phyloP scores from a whole-genome alignment of 169 alveolate genomes.

The Perkinsus chesapeaki region DNA sequence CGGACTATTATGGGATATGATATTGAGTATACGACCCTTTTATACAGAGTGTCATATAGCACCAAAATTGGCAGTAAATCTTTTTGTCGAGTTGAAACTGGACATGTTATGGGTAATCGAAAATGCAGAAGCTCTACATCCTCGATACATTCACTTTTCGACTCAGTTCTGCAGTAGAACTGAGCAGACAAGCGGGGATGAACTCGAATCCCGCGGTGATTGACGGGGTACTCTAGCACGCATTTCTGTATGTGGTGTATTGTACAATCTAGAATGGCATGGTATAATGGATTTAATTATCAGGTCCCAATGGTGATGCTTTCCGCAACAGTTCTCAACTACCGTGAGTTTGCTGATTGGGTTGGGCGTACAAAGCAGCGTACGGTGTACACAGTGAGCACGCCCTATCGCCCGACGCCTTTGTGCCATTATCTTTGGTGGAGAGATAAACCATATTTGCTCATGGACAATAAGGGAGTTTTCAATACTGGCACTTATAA shows the following conservation, averaged over 20 bases:
- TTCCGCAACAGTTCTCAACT: conserved; percentile 97
- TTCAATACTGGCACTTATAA: not conserved
- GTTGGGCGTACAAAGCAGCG: conserved; percentile 71
- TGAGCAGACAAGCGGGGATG: too few relatives aligned
- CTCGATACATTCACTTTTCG: not conserved
- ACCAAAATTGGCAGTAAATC: too few relatives aligned
- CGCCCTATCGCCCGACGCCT: conserved; percentile 92
- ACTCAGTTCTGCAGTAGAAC: too few relatives aligned
- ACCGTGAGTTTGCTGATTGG: conserved; percentile 97
- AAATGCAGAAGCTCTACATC: too few relatives aligned
- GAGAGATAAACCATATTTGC: conserved; percentile 53
- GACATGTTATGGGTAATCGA: too few relatives aligned
- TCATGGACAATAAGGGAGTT: conserved; percentile 34
- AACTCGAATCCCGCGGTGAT: too few relatives aligned
- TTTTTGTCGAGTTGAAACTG: too few relatives aligned
- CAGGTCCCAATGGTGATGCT: conserved; percentile 83
- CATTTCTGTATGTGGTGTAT: too few relatives aligned
- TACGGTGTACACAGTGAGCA: conserved; percentile 84
- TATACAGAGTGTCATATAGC: too few relatives aligned
- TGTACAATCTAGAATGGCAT: not conserved
- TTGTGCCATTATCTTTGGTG: conserved; percentile 81
- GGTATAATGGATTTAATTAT: not conserved
- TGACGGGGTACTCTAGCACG: too few relatives aligned
- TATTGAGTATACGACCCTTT: not conserved
- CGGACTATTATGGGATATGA: not conserved